These are phyloP conservation scores for Dichotomocladium elegans DNA, from an alignment of 371 early-diverging fungal species.

Conservation along the genomic window DNA sequence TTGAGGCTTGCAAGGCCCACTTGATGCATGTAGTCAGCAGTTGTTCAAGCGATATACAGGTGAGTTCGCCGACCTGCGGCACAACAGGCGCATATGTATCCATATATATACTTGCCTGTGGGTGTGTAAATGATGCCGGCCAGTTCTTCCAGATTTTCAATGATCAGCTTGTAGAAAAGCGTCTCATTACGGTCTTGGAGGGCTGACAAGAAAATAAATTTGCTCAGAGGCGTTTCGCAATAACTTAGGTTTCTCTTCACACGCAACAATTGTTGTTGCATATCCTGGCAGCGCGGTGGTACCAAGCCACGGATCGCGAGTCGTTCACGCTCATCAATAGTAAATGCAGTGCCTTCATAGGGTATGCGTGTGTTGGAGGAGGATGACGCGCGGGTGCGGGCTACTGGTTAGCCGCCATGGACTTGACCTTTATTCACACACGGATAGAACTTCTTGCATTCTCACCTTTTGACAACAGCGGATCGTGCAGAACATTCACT, in stretches of 20 bases:
- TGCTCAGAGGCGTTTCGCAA: slow-evolving; percentile 52
- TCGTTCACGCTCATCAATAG: slow-evolving; percentile 59
- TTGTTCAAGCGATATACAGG: too few species aligned
- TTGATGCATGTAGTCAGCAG: slow-evolving; percentile 10
- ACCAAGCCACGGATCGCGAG: slow-evolving; percentile 66
- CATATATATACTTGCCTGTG: slow-evolving; percentile 25
- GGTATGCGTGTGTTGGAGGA: too few species aligned
- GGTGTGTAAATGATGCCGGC: slow-evolving; percentile 49
- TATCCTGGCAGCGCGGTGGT: slow-evolving; percentile 62
- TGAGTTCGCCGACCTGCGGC: too few species aligned
- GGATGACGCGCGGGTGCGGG: too few species aligned
- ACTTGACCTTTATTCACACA: too few species aligned
- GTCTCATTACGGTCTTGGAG: slow-evolving; percentile 65
- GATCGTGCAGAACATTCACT: slow-evolving; percentile 59
- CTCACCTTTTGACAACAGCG: slow-evolving; percentile 53
- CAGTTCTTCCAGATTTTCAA: slow-evolving; percentile 52
- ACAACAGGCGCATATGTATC: background rate
- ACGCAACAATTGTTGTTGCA: slow-evolving; percentile 60
- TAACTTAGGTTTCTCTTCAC: slow-evolving; percentile 57
- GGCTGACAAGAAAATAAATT: slow-evolving; percentile 51
- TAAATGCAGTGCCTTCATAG: slow-evolving; percentile 62
- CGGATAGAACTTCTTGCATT: too few species aligned
- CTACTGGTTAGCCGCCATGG: too few species aligned
- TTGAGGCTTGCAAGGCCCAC: slow-evolving; percentile 47
- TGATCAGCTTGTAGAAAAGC: slow-evolving; percentile 60